Base-by-base conservation (phyloP, 208 protist genomes). In the Wallacemonas sp. region DNA sequence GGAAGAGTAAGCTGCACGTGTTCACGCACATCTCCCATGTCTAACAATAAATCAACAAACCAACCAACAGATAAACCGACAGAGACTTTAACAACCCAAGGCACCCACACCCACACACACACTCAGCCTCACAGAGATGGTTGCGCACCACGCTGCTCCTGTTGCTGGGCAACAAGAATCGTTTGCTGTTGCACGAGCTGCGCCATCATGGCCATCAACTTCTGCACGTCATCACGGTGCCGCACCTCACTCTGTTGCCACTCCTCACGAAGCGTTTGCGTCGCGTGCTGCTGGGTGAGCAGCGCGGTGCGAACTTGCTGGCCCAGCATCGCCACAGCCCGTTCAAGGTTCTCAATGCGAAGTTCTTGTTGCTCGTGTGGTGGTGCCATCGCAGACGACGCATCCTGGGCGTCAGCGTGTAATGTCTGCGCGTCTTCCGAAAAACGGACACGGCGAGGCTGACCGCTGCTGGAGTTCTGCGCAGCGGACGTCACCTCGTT, bases 331-430 rank as follows among this genome's bases (percentile, higher is more conserved):
- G 77, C 70, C 4, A 84, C 68, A 7, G 73, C 77, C n/a, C 77
- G 61, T 42, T 94, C 89, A 16, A 89, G 63, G n/a, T 81, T 79
- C 2, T 57, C 64, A 25, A 94, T 44, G 32, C 89, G 84, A 67
- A 70, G 64, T 23, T 81, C 62, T 11, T 57, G 57, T 33, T 32
- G 48, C 2, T 33, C 7, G 3, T 55, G 48, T n/a, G n/a, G n/a
- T n/a, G n/a, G n/a, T n/a, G n/a, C n/a, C n/a, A n/a, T n/a, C n/a
- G n/a, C n/a, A n/a, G n/a, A n/a, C n/a, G n/a, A n/a, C n/a, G n/a
- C n/a, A n/a, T n/a, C n/a, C n/a, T n/a, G n/a, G n/a, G n/a, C n/a
- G n/a, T n/a, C n/a, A n/a, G n/a, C n/a, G n/a, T n/a, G n/a, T n/a
- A n/a, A n/a, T n/a, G n/a, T n/a, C n/a, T n/a, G n/a, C n/a, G 20